These are phyloP conservation scores for Cryphonectria naterciae DNA, from an alignment of 2,329 filamentous ascomycete genomes.

Conservation along the genomic window DNA sequence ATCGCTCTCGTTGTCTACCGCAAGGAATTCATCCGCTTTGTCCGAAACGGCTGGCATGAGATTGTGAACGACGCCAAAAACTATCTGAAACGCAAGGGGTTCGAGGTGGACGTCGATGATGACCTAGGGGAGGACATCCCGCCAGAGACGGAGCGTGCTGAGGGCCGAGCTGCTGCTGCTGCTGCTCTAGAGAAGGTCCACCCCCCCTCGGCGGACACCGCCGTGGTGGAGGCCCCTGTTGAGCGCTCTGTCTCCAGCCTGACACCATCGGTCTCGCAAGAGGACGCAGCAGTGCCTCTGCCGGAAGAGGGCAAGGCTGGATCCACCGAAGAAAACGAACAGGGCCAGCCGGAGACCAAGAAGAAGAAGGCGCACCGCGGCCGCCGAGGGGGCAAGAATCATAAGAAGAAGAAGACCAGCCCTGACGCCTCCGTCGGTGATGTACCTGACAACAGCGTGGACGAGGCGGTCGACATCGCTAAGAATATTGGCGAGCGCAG, in stretches of 20 bases:
- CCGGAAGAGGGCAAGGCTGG: slow-evolving; percentile 9
- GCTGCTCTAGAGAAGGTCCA: background rate
- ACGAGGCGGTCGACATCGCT: slow-evolving; percentile 64
- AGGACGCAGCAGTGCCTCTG: background rate
- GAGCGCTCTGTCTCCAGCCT: background rate
- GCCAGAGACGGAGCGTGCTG: slow-evolving; percentile 6
- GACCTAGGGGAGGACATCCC: slow-evolving; percentile 18
- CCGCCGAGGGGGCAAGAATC: slow-evolving; percentile 71
- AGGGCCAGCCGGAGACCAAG: slow-evolving; percentile 46
- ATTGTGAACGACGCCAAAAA: slow-evolving; percentile 31
- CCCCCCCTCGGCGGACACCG: background rate
- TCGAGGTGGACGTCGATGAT: slow-evolving; percentile 22
- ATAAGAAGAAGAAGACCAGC: slow-evolving; percentile 62
- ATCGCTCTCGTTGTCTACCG: slow-evolving; percentile 47
- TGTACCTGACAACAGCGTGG: slow-evolving; percentile 54
- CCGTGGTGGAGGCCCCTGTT: background rate
- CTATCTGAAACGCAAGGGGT: slow-evolving; percentile 19
- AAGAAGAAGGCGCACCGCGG: slow-evolving; percentile 74
- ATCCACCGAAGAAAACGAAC: slow-evolving; percentile 35
- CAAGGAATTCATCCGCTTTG: slow-evolving; percentile 49
- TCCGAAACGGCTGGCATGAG: slow-evolving; percentile 41
- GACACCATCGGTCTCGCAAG: background rate
- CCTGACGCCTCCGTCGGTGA: slow-evolving; percentile 57
- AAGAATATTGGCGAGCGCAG: slow-evolving; percentile 57
- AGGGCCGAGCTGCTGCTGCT: background rate